phyloP scores from a whole-genome alignment of 352 stramenopile species.

The Pythium pyrilobum region DNA sequence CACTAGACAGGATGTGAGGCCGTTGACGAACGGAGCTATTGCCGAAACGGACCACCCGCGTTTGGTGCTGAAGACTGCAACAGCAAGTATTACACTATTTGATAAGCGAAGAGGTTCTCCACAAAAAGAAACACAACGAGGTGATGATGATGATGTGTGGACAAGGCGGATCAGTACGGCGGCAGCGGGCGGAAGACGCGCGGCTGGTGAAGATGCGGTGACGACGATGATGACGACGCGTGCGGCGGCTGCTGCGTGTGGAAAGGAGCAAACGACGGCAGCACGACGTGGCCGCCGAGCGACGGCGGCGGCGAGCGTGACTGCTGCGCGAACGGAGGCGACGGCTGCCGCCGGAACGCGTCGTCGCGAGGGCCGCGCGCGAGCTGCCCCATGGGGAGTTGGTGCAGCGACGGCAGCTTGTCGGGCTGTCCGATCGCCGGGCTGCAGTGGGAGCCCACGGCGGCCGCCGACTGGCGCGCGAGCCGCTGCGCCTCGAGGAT shows the following conservation, averaged over 20 bases:
- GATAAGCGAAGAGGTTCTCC: too few species aligned
- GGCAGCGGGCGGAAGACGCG: neutral
- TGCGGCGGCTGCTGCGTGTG: neutral
- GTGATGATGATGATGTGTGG: too few species aligned
- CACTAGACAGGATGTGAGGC: too few species aligned
- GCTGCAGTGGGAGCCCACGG: neutral
- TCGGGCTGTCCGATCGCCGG: neutral
- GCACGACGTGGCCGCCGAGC: neutral
- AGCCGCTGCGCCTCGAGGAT: too few species aligned
- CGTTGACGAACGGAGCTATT: too few species aligned
- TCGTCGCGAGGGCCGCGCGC: neutral
- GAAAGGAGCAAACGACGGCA: neutral
- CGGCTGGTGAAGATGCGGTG: too few species aligned
- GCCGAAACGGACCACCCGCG: too few species aligned
- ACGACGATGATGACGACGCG: neutral
- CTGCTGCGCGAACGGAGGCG: neutral
- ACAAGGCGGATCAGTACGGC: too few species aligned
- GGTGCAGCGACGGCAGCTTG: slow-evolving; percentile 12
- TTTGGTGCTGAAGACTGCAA: too few species aligned
- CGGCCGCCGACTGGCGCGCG: too few species aligned
- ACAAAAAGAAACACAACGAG: too few species aligned
- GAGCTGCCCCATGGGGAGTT: slow-evolving; percentile 6
- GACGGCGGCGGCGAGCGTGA: neutral
- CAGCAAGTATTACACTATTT: too few species aligned
- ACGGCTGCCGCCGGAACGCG: neutral